Percentiles rank a stretch among this genome's conserved stretches.
Evolutionary conservation across 257 asterid species (phyloP).

Genomic region (Thymus mandschuricus): DNA sequence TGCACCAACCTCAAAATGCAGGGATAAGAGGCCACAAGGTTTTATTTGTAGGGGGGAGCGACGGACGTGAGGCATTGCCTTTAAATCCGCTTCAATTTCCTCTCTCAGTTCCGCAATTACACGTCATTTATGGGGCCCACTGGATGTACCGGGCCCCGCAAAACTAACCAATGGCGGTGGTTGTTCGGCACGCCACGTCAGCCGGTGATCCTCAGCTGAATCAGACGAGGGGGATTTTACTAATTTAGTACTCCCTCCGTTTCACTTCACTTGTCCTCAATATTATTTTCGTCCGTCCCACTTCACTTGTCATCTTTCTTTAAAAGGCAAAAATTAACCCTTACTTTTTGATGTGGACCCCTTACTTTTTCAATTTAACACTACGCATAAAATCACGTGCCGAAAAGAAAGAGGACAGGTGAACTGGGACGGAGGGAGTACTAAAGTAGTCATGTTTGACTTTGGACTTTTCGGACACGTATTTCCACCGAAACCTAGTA

Average conservation of each 20-base stretch:
- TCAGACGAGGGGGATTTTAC: constrained; percentile 18
- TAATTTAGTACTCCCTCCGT: not conserved
- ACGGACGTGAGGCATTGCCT: constrained; percentile 30
- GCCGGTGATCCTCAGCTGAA: constrained; percentile 1
- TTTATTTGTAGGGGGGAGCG: constrained; percentile 38
- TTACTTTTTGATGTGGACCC: no score
- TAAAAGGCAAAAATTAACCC: no score
- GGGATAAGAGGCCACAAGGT: not conserved
- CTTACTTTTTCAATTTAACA: no score
- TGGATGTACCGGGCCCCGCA: constrained; percentile 30
- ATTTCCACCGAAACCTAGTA: no score
- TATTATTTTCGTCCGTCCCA: no score
- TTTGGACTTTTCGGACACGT: no score
- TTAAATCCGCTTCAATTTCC: constrained; percentile 32
- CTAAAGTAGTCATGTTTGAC: no score
- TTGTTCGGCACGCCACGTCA: constrained; percentile 37
- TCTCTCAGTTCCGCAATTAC: constrained; percentile 47
- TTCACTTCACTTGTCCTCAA: no score
- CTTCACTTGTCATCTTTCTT: no score
- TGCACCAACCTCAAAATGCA: constrained; percentile 28
- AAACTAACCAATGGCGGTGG: constrained; percentile 26
- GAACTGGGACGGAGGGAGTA: no score
- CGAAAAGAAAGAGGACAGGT: no score
- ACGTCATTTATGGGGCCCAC: constrained; percentile 41
- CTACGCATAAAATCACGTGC: no score